Percentiles rank a stretch among this genome's conserved stretches.
Conservation (phyloP, 129 eudicot genomes). For the Lonicera japonica region DNA sequence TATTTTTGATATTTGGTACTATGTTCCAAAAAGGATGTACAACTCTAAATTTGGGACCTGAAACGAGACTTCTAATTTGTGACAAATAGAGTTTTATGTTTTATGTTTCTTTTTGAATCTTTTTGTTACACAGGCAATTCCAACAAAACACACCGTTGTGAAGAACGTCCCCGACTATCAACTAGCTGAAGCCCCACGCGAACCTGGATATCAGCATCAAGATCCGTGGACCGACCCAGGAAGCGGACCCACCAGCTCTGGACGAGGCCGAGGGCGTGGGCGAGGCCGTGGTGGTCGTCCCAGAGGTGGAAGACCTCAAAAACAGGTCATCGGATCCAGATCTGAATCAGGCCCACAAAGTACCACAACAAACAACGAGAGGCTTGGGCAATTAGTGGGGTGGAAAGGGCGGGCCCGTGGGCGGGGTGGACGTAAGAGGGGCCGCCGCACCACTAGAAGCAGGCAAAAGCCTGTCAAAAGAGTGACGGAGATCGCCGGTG, state of each 20-base stretch:
- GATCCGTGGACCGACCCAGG: slow-evolving; percentile 37
- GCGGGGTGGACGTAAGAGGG: slow-evolving; percentile 55
- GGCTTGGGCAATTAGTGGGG: slow-evolving; percentile 25
- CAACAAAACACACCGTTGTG: slow-evolving; percentile 25
- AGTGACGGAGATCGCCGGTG: slow-evolving; percentile 6
- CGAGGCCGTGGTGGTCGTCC: slow-evolving; percentile 49
- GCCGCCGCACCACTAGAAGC: slow-evolving; percentile 38
- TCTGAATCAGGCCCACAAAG: slow-evolving; percentile 20
- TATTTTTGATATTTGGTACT: too few relatives aligned
- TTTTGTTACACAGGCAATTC: slow-evolving; percentile 33
- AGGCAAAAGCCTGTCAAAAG: slow-evolving; percentile 32
- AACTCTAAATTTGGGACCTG: too few relatives aligned
- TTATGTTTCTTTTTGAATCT: background rate
- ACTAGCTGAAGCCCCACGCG: slow-evolving; percentile 17
- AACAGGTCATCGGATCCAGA: slow-evolving; percentile 21
- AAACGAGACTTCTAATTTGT: background rate
- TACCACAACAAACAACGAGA: slow-evolving; percentile 15
- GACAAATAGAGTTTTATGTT: too few relatives aligned
- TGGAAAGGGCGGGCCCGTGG: slow-evolving; percentile 59
- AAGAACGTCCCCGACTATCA: slow-evolving; percentile 26
- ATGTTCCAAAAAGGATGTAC: too few relatives aligned
- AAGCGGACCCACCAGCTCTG: slow-evolving; percentile 16
- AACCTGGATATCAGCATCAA: slow-evolving; percentile 27
- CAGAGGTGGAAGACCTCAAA: slow-evolving; percentile 60
- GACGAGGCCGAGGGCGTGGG: slow-evolving; percentile 58